Percentiles rank a stretch among this genome's conserved stretches.
phyloP scores from a whole-genome alignment of 305 asterid genomes.

The Fraxinus greggii region DNA sequence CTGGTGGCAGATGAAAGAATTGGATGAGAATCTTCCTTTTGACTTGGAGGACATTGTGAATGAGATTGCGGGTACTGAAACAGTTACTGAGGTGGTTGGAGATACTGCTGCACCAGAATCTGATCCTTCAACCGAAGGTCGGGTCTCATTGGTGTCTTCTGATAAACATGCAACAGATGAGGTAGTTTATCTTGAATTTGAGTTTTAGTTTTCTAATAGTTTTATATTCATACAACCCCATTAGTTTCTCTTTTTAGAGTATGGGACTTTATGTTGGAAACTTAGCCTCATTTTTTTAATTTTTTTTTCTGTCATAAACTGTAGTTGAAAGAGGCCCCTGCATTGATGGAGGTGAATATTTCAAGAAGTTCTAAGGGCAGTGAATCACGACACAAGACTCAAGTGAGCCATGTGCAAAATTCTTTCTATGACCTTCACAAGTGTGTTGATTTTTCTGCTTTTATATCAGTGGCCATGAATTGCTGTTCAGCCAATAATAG shows the following conservation, averaged over 20 bases:
- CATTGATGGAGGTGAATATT: slow-evolving; percentile 32
- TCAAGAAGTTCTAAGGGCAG: slow-evolving; percentile 35
- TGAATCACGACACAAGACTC: slow-evolving; percentile 40
- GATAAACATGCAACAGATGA: slow-evolving; percentile 30
- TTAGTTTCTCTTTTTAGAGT: not conserved
- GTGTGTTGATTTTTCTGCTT: not conserved
- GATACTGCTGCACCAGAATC: slow-evolving; percentile 33
- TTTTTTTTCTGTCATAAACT: slow-evolving; percentile 5
- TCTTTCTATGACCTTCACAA: not conserved
- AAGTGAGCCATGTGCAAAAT: slow-evolving; percentile 41
- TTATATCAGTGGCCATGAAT: not conserved
- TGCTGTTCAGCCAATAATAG: not conserved
- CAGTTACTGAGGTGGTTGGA: slow-evolving; percentile 35
- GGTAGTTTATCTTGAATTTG: slow-evolving; percentile 38
- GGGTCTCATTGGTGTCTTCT: slow-evolving; percentile 29
- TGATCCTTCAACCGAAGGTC: slow-evolving; percentile 34
- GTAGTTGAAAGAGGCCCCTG: slow-evolving; percentile 44
- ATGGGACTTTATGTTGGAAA: slow-evolving; percentile 6
- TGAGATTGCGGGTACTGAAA: slow-evolving; percentile 30
- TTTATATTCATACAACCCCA: not conserved
- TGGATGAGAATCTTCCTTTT: slow-evolving; percentile 66
- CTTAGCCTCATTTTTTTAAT: slow-evolving; percentile 30
- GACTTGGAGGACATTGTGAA: slow-evolving; percentile 51
- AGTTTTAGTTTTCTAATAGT: slow-evolving; percentile 6
- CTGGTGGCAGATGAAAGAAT: slow-evolving; percentile 59